Evolutionary conservation across 768 basidiomycete species (phyloP).

Genomic region (Tricholoma hemisulphureum): DNA sequence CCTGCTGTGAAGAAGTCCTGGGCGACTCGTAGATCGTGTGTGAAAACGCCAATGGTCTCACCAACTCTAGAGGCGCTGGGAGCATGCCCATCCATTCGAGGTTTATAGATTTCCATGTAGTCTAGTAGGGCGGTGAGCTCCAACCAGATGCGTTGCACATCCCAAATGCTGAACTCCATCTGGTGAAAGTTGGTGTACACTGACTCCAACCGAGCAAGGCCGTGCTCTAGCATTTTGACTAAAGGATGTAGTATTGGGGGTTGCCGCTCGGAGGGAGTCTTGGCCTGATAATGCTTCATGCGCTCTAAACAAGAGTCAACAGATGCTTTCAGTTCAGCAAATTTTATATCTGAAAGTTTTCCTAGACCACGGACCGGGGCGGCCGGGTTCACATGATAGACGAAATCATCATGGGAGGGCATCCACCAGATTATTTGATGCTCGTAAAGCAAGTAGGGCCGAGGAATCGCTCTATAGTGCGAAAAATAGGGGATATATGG

Average conservation of each 20-base stretch:
- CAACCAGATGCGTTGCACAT: neutral
- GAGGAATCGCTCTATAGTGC: conserved; percentile 10
- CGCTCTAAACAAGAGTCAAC: neutral
- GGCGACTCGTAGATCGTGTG: neutral
- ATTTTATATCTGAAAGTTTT: neutral
- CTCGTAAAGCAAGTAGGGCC: neutral
- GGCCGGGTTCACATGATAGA: neutral
- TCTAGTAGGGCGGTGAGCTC: neutral
- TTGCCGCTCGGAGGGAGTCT: neutral
- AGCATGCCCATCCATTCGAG: neutral
- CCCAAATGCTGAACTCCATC: neutral
- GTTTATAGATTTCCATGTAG: neutral
- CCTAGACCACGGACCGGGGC: neutral
- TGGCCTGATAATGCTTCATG: neutral
- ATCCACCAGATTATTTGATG: neutral
- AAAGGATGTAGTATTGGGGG: neutral
- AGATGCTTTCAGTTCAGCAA: neutral
- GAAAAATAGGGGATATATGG: neutral
- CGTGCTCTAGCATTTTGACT: neutral
- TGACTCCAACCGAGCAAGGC: neutral
- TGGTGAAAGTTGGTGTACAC: neutral
- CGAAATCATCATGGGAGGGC: neutral
- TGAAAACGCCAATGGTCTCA: neutral
- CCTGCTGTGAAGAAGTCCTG: neutral
- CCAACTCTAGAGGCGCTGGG: neutral